Conservation (phyloP, 257 asterid species). For the Echites panduratus region DNA sequence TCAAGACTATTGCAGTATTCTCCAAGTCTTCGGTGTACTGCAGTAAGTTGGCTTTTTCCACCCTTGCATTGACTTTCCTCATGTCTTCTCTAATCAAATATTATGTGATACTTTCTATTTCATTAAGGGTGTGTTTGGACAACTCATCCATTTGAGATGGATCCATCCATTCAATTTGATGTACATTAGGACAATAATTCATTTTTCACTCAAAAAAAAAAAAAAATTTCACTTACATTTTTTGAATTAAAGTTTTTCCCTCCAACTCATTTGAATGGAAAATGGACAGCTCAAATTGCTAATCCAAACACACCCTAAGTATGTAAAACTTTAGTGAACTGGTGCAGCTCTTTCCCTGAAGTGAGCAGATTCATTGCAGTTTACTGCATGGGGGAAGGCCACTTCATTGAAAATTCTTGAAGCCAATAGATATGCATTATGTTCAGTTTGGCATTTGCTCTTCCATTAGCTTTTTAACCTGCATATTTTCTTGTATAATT, state of each 20-base stretch:
- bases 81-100: background rate
- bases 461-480: background rate
- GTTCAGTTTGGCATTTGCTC: background rate
- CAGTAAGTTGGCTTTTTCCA: conserved; percentile 46
- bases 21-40: conserved; percentile 93
- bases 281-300: no score
- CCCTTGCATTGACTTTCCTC: background rate
- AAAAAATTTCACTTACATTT: no score
- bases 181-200: no score
- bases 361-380: background rate
- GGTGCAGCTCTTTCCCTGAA: background rate
- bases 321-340: background rate
- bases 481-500: background rate
- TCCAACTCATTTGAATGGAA: no score
- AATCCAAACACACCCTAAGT: no score
- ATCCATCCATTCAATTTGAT: no score
- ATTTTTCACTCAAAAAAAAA: no score
- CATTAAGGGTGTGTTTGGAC: no score
- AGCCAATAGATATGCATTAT: background rate
- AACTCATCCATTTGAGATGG: no score
- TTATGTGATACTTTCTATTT: background rate
- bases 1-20: conserved; percentile 93
- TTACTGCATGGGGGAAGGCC: background rate
- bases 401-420: background rate
- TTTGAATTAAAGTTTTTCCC: no score